These are phyloP conservation scores for Linum lewisii DNA, from an alignment of 345 rosid species.

Conservation along the genomic window DNA sequence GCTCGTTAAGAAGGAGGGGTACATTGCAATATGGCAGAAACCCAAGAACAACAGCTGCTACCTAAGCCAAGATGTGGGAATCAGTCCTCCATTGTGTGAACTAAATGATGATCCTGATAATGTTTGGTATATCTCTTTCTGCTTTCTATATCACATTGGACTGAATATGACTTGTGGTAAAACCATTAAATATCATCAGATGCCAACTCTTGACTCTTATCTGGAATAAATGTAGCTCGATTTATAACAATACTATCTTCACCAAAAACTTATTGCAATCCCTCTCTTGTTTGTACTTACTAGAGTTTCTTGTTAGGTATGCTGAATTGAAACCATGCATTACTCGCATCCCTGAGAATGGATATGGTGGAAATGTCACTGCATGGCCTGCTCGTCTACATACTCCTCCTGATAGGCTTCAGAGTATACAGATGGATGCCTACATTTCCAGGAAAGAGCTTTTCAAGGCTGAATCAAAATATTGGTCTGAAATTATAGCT, in stretches of 20 bases:
- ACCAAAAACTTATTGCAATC: slow-evolving; percentile 6
- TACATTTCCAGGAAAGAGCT: slow-evolving; percentile 83
- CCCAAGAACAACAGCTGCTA: slow-evolving; percentile 76
- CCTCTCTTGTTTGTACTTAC: slow-evolving; percentile 7
- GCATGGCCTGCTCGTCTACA: slow-evolving; percentile 81
- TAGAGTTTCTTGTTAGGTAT: slow-evolving; percentile 38
- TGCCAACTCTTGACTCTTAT: background rate
- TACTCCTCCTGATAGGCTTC: slow-evolving; percentile 83
- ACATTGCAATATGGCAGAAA: slow-evolving; percentile 89
- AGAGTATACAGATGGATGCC: slow-evolving; percentile 75
- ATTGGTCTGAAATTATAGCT: slow-evolving; percentile 74
- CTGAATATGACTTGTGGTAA: background rate
- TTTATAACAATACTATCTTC: too few species aligned
- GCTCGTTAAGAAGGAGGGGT: slow-evolving; percentile 91
- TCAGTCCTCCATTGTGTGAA: slow-evolving; percentile 61
- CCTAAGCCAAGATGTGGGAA: slow-evolving; percentile 57
- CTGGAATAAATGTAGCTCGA: background rate
- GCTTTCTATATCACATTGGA: background rate
- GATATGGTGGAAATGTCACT: slow-evolving; percentile 65
- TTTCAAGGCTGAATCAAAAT: slow-evolving; percentile 77
- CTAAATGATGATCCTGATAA: slow-evolving; percentile 75
- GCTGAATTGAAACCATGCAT: slow-evolving; percentile 82
- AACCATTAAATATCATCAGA: too few species aligned
- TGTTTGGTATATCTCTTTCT: slow-evolving; percentile 52
- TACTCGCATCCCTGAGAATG: slow-evolving; percentile 67